Evolutionary conservation across 805 yeast genomes (phyloP).

Genomic region (Clavispora santaluciae): DNA sequence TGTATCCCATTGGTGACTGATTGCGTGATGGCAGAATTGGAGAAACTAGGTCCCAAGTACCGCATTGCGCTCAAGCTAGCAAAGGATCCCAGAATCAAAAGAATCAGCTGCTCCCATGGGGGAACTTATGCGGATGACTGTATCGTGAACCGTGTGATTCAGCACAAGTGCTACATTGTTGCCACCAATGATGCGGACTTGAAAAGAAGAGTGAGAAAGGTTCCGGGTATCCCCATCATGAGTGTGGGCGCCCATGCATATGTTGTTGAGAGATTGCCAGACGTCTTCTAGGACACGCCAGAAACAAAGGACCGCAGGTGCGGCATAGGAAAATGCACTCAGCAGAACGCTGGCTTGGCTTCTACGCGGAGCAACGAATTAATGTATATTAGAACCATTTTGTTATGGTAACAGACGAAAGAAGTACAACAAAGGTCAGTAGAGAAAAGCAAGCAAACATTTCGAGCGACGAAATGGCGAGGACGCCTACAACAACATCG

Average conservation of each 20-base stretch:
- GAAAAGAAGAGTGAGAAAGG: conserved; percentile 88
- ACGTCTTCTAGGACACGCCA: conserved; percentile 67
- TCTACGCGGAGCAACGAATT: neutral
- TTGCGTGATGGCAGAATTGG: conserved; percentile 97
- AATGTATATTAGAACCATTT: neutral
- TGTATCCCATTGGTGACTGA: conserved; percentile 95
- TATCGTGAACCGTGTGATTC: conserved; percentile 84
- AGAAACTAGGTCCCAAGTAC: conserved; percentile 90
- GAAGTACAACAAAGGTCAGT: neutral
- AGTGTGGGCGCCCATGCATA: conserved; percentile 93
- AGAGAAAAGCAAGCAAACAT: neutral
- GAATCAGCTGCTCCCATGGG: conserved; percentile 84
- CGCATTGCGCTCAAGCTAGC: conserved; percentile 91
- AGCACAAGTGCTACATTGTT: conserved; percentile 94
- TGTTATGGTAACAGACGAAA: neutral
- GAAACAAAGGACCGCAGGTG: no score
- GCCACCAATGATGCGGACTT: conserved; percentile 98
- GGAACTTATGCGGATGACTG: conserved; percentile 99
- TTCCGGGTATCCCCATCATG: conserved; percentile 96
- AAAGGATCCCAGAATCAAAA: conserved; percentile 84
- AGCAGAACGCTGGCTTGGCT: neutral
- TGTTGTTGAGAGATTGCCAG: conserved; percentile 92
- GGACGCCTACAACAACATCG: conserved; percentile 13
- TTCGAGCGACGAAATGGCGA: no score
- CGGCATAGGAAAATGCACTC: no score